Percentiles rank a stretch among this genome's conserved stretches.
Evolutionary conservation across 345 rosid species (phyloP).

Genomic region (Rhodomyrtus tomentosa): DNA sequence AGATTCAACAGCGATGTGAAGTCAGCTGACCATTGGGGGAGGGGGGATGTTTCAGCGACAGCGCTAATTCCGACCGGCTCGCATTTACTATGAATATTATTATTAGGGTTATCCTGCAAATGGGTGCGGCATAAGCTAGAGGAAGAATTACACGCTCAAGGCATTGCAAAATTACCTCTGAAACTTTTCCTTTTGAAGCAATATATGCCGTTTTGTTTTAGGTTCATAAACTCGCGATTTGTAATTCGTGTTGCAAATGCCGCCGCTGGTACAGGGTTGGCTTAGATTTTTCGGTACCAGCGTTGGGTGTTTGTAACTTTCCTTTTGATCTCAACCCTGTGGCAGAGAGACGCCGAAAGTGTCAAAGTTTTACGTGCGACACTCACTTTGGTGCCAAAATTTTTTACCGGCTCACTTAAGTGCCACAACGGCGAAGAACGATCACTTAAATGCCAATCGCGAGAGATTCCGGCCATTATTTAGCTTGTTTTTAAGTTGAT

Average conservation of each 20-base stretch:
- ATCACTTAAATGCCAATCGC: too few species aligned
- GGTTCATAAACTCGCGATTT: background rate
- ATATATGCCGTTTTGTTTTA: background rate
- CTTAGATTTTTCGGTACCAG: background rate
- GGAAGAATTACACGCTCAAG: background rate
- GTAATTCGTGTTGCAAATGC: background rate
- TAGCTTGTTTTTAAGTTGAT: too few species aligned
- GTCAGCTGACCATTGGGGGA: too few species aligned
- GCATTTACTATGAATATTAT: too few species aligned
- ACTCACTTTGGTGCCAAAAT: too few species aligned
- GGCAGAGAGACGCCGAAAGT: background rate
- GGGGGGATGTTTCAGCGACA: fast-evolving
- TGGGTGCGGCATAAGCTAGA: background rate
- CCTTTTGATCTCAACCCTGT: background rate
- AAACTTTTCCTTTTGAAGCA: background rate
- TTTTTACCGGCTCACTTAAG: too few species aligned
- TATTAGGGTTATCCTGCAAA: too few species aligned
- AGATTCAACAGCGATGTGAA: background rate
- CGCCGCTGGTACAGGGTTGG: too few species aligned
- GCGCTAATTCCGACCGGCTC: background rate
- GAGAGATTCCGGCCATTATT: too few species aligned
- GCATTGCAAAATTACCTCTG: background rate
- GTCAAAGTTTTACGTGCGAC: too few species aligned
- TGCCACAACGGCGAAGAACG: too few species aligned
- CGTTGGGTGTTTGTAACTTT: background rate